phyloP scores from a whole-genome alignment of 2,329 filamentous ascomycete species.

The Pleurostoma richardsiae region DNA sequence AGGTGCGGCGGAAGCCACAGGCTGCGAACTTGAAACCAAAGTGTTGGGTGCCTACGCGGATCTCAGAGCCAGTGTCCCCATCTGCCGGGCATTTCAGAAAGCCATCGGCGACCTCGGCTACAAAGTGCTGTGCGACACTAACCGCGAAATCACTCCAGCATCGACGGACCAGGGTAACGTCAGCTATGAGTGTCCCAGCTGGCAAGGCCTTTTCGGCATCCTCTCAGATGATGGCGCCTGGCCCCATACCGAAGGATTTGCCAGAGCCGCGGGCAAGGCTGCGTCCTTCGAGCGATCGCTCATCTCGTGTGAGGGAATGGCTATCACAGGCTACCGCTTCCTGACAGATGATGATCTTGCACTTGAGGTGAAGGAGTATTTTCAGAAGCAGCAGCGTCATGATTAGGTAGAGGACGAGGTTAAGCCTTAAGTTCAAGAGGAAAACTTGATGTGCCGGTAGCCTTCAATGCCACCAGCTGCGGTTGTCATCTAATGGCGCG shows the following conservation, averaged over 20 bases:
- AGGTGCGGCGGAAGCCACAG: constrained; percentile 5
- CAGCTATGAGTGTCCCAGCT: constrained; percentile 7
- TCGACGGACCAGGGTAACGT: constrained; percentile 8
- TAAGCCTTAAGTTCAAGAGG: no score
- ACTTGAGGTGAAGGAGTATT: not conserved
- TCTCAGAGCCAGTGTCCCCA: not conserved
- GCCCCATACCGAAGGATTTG: not conserved
- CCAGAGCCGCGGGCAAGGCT: not conserved
- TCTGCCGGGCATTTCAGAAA: not conserved
- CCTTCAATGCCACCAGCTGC: no score
- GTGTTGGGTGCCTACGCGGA: not conserved
- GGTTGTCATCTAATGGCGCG: not conserved
- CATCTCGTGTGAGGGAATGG: not conserved
- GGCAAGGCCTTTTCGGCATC: constrained; percentile 4
- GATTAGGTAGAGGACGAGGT: not conserved
- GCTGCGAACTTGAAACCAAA: constrained; percentile 3
- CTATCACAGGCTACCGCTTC: not conserved
- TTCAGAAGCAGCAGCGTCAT: not conserved
- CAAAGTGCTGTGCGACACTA: not conserved
- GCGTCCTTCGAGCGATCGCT: not conserved
- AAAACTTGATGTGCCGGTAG: no score
- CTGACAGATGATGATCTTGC: not conserved
- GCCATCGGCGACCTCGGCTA: constrained; percentile 1
- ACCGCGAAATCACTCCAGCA: not conserved
- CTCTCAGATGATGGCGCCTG: constrained; percentile 1